A percentile compares a stretch with the other conserved stretches of the same genome.
phyloP scores from a whole-genome alignment of 805 yeast genomes.

The Starmerella kuoi region DNA sequence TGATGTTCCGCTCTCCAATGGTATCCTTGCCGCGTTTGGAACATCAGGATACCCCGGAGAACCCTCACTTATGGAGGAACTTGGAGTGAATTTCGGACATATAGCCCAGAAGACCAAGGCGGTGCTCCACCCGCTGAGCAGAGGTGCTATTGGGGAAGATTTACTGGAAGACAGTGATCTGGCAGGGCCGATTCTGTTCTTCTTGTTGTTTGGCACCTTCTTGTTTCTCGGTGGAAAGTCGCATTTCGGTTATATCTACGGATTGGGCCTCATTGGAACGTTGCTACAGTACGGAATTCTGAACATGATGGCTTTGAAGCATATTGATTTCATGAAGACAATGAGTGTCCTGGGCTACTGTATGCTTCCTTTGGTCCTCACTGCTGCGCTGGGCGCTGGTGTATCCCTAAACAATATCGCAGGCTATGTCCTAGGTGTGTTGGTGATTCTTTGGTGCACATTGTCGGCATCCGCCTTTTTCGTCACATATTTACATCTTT shows the following conservation, averaged over 20 bases:
- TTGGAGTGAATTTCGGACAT: slow-evolving; percentile 85
- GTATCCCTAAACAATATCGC: slow-evolving; percentile 54
- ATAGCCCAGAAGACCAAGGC: slow-evolving; percentile 70
- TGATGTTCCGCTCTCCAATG: slow-evolving; percentile 41
- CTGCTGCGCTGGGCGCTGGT: slow-evolving; percentile 60
- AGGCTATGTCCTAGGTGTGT: slow-evolving; percentile 57
- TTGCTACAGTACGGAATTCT: slow-evolving; percentile 71
- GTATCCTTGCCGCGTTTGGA: slow-evolving; percentile 82
- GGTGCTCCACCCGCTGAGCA: slow-evolving; percentile 60
- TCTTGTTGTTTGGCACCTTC: slow-evolving; percentile 72
- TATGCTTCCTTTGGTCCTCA: slow-evolving; percentile 70
- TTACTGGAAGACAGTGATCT: slow-evolving; percentile 79
- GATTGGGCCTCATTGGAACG: slow-evolving; percentile 88
- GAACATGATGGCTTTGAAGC: slow-evolving; percentile 60
- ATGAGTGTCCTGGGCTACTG: slow-evolving; percentile 93
- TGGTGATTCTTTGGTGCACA: slow-evolving; percentile 81
- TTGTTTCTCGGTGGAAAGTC: slow-evolving; percentile 77
- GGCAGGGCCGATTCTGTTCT: slow-evolving; percentile 90
- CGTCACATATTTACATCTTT: slow-evolving; percentile 68
- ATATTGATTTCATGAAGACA: slow-evolving; percentile 47
- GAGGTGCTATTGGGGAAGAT: slow-evolving; percentile 52
- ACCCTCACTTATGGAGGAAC: slow-evolving; percentile 79
- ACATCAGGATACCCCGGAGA: slow-evolving; percentile 92
- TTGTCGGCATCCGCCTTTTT: slow-evolving; percentile 87
- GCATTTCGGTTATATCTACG: slow-evolving; percentile 93